phyloP scores from a whole-genome alignment of 1,284 basidiomycete genomes.

The Boletellus sp. region DNA sequence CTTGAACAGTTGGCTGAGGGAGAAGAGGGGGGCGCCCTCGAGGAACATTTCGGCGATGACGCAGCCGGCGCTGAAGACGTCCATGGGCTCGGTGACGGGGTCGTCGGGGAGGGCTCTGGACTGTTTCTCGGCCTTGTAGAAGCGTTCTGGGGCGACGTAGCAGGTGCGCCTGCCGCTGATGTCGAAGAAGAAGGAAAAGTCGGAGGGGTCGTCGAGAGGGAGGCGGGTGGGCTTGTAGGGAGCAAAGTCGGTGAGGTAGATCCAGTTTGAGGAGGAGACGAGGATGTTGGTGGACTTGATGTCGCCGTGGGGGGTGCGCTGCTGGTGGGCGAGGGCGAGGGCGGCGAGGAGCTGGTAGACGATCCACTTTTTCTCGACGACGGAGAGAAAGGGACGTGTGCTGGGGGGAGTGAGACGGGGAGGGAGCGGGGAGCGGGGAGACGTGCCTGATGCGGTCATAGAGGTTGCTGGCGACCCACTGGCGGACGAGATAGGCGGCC shows the following conservation, averaged over 20 bases:
- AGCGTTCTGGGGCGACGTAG: conserved; percentile 95
- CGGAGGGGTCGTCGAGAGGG: conserved; percentile 94
- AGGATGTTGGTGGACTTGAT: conserved; percentile 98
- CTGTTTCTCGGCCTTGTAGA: conserved; percentile 81
- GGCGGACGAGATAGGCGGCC: conserved; percentile 92
- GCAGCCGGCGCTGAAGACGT: conserved; percentile 94
- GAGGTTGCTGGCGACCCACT: conserved; percentile 92
- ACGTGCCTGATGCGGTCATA: conserved; percentile 96
- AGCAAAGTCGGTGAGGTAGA: conserved; percentile 95
- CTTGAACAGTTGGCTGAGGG: conserved; percentile 93
- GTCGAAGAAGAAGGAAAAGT: conserved; percentile 98
- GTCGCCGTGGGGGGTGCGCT: conserved; percentile 91
- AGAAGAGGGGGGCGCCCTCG: conserved; percentile 93
- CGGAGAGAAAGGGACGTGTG: conserved; percentile 90
- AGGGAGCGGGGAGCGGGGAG: background rate
- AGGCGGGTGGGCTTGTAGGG: conserved; percentile 96
- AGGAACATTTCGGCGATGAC: conserved; percentile 96
- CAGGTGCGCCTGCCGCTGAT: conserved; percentile 91
- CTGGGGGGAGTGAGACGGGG: conserved; percentile 40
- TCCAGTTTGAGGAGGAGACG: conserved; percentile 94
- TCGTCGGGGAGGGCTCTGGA: conserved; percentile 54
- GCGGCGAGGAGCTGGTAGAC: conserved; percentile 90
- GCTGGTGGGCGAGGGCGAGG: conserved; percentile 78
- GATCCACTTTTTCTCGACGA: conserved; percentile 98
- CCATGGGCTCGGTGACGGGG: conserved; percentile 93